Percentiles rank a stretch among this genome's conserved stretches.
Evolutionary conservation across 179 eudicot genomes (phyloP).

Genomic region (Gypsophila paniculata): DNA sequence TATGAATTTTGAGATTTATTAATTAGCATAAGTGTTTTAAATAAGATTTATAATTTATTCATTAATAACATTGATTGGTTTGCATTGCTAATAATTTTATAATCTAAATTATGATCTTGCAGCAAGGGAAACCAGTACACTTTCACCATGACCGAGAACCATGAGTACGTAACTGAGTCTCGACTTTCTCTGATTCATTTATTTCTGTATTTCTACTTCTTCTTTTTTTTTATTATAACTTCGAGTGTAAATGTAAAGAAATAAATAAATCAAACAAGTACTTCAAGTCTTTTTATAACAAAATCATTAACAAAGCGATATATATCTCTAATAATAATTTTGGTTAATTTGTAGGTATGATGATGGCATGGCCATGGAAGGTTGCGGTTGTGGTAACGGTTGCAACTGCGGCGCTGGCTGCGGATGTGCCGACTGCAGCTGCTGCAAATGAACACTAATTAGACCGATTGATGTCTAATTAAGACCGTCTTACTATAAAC

Average conservation of each 20-base stretch:
- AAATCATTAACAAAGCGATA: too few relatives aligned
- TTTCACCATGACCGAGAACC: slow-evolving; percentile 8
- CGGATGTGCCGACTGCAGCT: slow-evolving; percentile 44
- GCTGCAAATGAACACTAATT: slow-evolving; percentile 31
- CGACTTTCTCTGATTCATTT: too few relatives aligned
- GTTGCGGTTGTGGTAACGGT: slow-evolving; percentile 38
- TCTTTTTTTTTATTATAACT: too few relatives aligned
- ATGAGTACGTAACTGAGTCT: not conserved
- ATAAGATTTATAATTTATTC: too few relatives aligned
- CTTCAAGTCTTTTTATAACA: too few relatives aligned
- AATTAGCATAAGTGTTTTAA: too few relatives aligned
- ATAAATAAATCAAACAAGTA: too few relatives aligned
- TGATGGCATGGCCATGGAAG: slow-evolving; percentile 28
- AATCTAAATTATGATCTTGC: not conserved
- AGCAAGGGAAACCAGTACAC: slow-evolving; percentile 33
- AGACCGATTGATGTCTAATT: not conserved
- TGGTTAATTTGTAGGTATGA: slow-evolving; percentile 29
- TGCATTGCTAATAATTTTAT: too few relatives aligned
- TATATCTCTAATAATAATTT: not conserved
- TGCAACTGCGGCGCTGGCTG: slow-evolving; percentile 61
- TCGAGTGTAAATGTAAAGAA: too few relatives aligned
- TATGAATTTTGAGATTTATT: too few relatives aligned
- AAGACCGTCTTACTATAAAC: slow-evolving; percentile 8
- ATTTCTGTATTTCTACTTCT: too few relatives aligned
- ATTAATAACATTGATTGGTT: too few relatives aligned